Base-by-base conservation (phyloP, 371 early-diverging fungal genomes). In the Syncephalis fuscata region DNA sequence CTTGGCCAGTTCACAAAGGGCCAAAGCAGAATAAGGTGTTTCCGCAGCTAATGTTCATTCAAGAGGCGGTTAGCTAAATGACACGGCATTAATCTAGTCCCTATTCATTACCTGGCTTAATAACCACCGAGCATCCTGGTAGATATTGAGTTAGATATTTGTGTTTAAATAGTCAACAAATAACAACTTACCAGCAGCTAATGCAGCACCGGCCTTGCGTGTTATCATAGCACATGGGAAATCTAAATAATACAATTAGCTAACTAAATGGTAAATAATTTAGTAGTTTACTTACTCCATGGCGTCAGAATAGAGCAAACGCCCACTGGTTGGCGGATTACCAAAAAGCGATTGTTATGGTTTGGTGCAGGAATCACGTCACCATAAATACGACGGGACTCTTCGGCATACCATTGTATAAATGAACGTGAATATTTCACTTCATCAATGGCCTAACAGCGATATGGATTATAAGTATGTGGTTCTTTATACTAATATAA, bases 141-240 rank as follows among this genome's bases (percentile, higher is more conserved):
- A 32, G 32, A 61, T 57, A 0, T 66, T 61, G 36, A 60, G 38
- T 20, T 61, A 2, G 62, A 56, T 7, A 52, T 61, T 7, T 8
- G 78, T 78, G 46, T 46, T 55, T 1, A 76, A 76, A 51, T 78
- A 77, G 53, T 79, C 14, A 5, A 2, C 3, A 10, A 19, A 14
- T n/a, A n/a, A n/a, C n/a, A n/a, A 22, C 39, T 48, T 48, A 21
- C 71, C 79, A 45, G 81, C 84, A 16, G 86, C 85, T 44, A 85
- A 51, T 11, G 83, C 83, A n/a, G 84, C 81, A 36, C 77, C 78
- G 3, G 79, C 68, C 56, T 92, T 92, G 48, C 92, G 77, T 0
- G 90, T 80, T 9, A 88, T 71, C 91, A 92, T 90, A 16, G 93
- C 93, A 53, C 60, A 73, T 11, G 92, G 93, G 59, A 92, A 92